Evolutionary conservation across 306 rosid species (phyloP), one percentile per base, ranked within the genome.

Genomic region (Casuarina equisetifolia): DNA sequence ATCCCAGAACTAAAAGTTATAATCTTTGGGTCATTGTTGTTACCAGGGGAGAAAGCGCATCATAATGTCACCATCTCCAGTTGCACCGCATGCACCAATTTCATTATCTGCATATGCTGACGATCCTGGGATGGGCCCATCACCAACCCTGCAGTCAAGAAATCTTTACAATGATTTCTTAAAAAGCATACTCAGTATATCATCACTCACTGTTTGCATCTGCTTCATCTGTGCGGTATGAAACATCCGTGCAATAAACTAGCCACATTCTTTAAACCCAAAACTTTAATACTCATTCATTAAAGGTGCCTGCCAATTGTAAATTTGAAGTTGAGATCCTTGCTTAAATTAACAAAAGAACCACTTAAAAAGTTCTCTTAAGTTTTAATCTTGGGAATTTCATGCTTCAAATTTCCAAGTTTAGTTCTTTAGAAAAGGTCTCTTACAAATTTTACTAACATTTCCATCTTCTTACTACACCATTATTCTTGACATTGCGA

Each of bases 21-120:
- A 49, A 82, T 51, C 51, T 50, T 68, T 12, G 57, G 63, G 75
- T 43, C 45, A 44, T 76, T 9, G 0, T 3, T 45, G 46, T 58
- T 88, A 95, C 98, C 97, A 89, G 52, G 98, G 98, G 74, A 95
- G 91, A 86, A 95, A 95, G 52, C 97, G 97, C 97, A 88, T 95
- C 96, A 89, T 95, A 80, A 95, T 76, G 74, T 95, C 96, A 46
- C 97, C 97, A 81, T 95, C 97, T 76, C 97, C 97, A 20, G 97
- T 89, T 79, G 97, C 97, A 78, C 98, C 94, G 76, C 97, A 92
- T 38, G 92, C 98, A 51, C 97, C 99, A 20, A 95, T 89, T 72
- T 95, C 94, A 63, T 86, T 80, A 72, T 86, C 88, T 7, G 89
- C 97, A 61, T 95, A 91, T 53, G 97, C 89, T 44, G 97, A 86